Base-by-base conservation (phyloP, 768 basidiomycete species). In the Hypsizygus marmoreus region DNA sequence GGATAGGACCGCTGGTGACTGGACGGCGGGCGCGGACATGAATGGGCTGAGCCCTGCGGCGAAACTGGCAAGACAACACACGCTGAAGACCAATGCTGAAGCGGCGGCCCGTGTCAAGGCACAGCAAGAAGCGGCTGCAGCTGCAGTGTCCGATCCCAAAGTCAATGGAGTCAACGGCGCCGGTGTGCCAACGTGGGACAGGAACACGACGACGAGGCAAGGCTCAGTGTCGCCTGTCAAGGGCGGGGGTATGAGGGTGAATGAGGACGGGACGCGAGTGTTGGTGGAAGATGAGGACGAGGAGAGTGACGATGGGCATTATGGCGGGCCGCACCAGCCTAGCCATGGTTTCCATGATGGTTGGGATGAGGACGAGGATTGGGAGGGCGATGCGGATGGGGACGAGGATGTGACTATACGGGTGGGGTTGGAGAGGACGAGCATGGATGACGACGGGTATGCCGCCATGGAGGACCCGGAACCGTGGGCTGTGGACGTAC, bases 41-140 rank as follows among this genome's bases (percentile, higher is more conserved):
- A 81, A 77, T 40, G 94, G 92, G 6, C 68, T 95, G 17, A 89
- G 88, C 57, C 94, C 94, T 6, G 94, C 94, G 12, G 94, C 94
- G 2, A 86, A 88, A 63, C 76, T 95, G 9, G 93, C 91, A 1
- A 64, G 94, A 31, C 91, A 94, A 63, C 93, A 95, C 64, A 97
- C 94, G 4, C 80, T 97, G 49, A 91, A 87, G 72, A 89, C 79
- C 44, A 91, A 89, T 53, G 88, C 88, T 8, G 86, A 87, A 62
- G 86, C 84, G 12, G 86, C 86, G 22, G 86, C 83, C 0, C 76
- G 68, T 58, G 80, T 78, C 12, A 81, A 81, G 61, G 80, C 76
- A 33, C 75, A 77, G 47, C 69, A 73, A 41, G 81, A 80, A 51
- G 80, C 79, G 3, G 69, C 71, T 36, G 75, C 72, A 2, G 76